Conservation (phyloP, 768 basidiomycete genomes). For the Psilocybe cyanescens region DNA sequence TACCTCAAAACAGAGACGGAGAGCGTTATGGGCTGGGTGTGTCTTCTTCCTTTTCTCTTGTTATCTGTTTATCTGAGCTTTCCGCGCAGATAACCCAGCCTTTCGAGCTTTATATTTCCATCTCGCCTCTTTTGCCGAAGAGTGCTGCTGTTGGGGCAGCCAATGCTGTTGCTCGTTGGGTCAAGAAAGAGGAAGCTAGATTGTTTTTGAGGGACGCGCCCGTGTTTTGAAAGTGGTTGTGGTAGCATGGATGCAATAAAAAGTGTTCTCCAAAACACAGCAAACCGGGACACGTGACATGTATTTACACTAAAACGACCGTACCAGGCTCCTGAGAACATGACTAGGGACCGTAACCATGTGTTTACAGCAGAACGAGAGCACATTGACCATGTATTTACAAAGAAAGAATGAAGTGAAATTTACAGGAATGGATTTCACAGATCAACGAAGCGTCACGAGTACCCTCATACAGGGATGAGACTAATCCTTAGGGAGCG, state of each 20-base stretch:
- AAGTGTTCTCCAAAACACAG: too few species aligned
- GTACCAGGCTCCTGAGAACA: too few species aligned
- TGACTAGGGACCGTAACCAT: too few species aligned
- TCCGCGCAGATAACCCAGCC: constrained; percentile 80
- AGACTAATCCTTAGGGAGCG: not conserved
- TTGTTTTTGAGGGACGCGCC: constrained; percentile 91
- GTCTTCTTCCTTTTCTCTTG: constrained; percentile 25
- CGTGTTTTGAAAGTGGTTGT: constrained; percentile 53
- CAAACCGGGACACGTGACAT: too few species aligned
- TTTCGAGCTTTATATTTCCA: constrained; percentile 87
- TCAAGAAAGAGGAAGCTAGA: constrained; percentile 82
- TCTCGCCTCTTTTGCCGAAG: constrained; percentile 87
- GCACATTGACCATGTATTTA: too few species aligned
- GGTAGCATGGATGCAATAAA: not conserved
- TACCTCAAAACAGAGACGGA: constrained; percentile 87
- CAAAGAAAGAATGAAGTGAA: too few species aligned
- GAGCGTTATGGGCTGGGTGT: constrained; percentile 93
- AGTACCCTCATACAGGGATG: too few species aligned
- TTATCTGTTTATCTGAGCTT: not conserved
- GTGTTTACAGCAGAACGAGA: too few species aligned
- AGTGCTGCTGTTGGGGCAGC: constrained; percentile 87
- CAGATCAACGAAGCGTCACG: too few species aligned
- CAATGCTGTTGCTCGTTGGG: constrained; percentile 88
- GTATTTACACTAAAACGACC: too few species aligned
- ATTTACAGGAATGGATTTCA: too few species aligned